Conservation (phyloP, 2,329 filamentous ascomycete genomes). For the Paraconiothyrium brasiliense region DNA sequence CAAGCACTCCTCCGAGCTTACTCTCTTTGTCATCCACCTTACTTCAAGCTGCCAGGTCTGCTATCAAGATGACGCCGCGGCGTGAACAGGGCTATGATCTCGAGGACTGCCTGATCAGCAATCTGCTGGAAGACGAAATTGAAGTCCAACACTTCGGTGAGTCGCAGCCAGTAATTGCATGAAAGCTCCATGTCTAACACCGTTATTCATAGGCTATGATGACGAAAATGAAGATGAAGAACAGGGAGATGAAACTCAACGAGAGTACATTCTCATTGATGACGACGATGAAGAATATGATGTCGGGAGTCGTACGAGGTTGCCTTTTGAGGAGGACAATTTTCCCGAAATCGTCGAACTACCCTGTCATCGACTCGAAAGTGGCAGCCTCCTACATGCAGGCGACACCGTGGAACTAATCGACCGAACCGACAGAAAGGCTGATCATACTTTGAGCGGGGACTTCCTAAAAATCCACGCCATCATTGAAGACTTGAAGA, state of each 20-base stretch:
- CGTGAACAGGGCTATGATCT: background rate
- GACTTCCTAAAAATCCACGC: conserved; percentile 35
- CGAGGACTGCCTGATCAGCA: conserved; percentile 8
- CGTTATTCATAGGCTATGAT: background rate
- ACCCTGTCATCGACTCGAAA: background rate
- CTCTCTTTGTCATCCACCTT: background rate
- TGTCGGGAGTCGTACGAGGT: background rate
- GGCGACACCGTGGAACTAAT: conserved; percentile 31
- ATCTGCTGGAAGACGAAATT: conserved; percentile 14
- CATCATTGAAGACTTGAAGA: conserved; percentile 30
- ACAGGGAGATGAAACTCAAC: background rate
- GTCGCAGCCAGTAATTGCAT: background rate
- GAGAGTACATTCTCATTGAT: conserved; percentile 5
- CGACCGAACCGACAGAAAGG: conserved; percentile 7
- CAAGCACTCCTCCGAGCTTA: background rate
- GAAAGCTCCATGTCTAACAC: background rate
- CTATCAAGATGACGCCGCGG: background rate
- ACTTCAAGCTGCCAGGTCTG: background rate
- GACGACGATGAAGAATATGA: conserved; percentile 6
- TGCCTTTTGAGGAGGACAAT: background rate
- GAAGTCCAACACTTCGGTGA: conserved; percentile 19
- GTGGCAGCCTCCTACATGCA: background rate
- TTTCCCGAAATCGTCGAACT: conserved; percentile 2
- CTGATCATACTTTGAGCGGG: conserved; percentile 21
- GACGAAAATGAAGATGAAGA: conserved; percentile 4